A percentile compares a stretch with the other conserved stretches of the same genome.
These are phyloP conservation scores for Zalaria sp. DNA, from an alignment of 2,329 filamentous ascomycete species.

Conservation along the genomic window DNA sequence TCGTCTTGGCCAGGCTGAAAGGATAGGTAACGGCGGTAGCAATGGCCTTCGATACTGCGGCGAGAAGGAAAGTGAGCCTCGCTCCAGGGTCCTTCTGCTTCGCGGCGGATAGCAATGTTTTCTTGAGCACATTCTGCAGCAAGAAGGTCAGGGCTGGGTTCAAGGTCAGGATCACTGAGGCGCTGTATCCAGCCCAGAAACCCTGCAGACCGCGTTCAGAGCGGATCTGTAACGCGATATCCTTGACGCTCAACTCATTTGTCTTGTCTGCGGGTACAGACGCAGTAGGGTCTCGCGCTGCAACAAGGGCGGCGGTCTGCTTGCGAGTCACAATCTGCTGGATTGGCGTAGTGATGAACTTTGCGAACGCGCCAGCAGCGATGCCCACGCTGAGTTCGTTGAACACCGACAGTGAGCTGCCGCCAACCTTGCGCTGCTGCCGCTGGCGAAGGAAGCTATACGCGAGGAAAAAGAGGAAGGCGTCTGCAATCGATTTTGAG, in stretches of 20 bases:
- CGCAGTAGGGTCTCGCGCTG: conserved; percentile 22
- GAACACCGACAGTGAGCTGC: conserved; percentile 38
- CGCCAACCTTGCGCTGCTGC: conserved; percentile 22
- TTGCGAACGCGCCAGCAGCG: conserved; percentile 59
- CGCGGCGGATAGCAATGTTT: conserved; percentile 39
- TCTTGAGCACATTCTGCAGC: conserved; percentile 58
- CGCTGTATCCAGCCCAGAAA: conserved; percentile 82
- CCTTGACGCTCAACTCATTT: conserved; percentile 25
- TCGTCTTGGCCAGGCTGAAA: conserved; percentile 70
- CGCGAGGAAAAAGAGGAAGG: conserved; percentile 75
- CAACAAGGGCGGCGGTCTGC: conserved; percentile 50
- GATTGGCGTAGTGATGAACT: conserved; percentile 65
- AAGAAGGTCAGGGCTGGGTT: conserved; percentile 83
- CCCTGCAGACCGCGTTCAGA: conserved; percentile 57
- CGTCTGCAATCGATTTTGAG: conserved; percentile 44
- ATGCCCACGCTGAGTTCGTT: conserved; percentile 66
- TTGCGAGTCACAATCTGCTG: conserved; percentile 71
- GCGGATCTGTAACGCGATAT: conserved; percentile 51
- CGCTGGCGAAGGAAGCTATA: conserved; percentile 48
- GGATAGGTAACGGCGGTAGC: conserved; percentile 72
- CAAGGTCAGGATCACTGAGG: conserved; percentile 62
- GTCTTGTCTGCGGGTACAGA: conserved; percentile 11
- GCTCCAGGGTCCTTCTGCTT: conserved; percentile 39
- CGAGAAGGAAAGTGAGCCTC: conserved; percentile 47
- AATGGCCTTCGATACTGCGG: conserved; percentile 64